Evolutionary conservation across 305 asterid species (phyloP).

Genomic region (Fraxinus albicans): DNA sequence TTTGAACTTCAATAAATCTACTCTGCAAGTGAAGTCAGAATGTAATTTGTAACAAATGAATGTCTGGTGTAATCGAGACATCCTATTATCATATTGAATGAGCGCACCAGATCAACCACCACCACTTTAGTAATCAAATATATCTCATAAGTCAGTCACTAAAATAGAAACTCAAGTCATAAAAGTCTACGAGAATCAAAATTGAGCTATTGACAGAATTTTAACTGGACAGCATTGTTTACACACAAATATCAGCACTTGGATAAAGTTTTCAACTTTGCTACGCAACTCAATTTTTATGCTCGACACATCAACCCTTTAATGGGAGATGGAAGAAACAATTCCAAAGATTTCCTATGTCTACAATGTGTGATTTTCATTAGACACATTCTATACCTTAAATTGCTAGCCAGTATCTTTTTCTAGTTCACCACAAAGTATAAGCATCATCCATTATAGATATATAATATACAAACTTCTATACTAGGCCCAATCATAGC

Average conservation of each 20-base stretch:
- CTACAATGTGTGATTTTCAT: background rate
- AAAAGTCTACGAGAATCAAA: background rate
- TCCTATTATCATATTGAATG: background rate
- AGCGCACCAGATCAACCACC: conserved; percentile 10
- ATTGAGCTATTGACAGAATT: background rate
- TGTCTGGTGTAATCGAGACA: conserved; percentile 2
- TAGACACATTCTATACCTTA: background rate
- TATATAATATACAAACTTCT: background rate
- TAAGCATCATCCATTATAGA: background rate
- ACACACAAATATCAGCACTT: background rate
- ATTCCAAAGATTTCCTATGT: background rate
- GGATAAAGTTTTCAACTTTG: background rate
- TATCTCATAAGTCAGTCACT: background rate
- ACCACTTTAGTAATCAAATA: background rate
- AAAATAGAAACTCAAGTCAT: background rate
- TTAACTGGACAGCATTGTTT: background rate
- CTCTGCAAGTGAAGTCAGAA: conserved; percentile 1
- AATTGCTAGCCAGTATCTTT: background rate
- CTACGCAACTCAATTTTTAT: background rate
- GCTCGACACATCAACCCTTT: background rate
- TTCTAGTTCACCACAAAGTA: background rate
- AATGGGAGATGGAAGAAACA: background rate
- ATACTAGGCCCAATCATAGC: background rate
- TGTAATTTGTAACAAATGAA: background rate
- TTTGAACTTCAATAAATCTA: background rate